Evolutionary conservation across 2,329 filamentous ascomycete genomes (phyloP).

Genomic region (Madurella fahalii): DNA sequence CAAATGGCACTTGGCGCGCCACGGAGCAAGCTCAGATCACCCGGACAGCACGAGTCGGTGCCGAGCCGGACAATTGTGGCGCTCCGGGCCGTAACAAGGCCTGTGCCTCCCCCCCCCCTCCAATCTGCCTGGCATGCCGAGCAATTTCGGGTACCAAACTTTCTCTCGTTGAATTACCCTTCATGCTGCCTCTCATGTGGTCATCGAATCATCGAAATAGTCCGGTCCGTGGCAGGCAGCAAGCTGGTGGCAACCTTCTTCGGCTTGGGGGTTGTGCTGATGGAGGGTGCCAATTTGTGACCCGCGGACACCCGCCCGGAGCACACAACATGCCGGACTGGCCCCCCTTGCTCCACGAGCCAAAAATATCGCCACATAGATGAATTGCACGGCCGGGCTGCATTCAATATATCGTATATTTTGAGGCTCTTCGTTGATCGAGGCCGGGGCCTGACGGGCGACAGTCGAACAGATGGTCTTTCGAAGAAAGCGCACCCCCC

Average conservation of each 20-base stretch:
- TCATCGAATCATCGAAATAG: too few species aligned
- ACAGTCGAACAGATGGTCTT: neutral
- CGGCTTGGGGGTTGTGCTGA: constrained; percentile 1
- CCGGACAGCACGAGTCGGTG: too few species aligned
- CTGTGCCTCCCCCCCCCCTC: too few species aligned
- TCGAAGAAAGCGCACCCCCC: too few species aligned
- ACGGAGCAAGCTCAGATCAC: too few species aligned
- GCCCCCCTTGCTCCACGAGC: constrained; percentile 12
- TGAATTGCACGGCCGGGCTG: constrained; percentile 10
- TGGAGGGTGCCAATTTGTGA: constrained; percentile 20
- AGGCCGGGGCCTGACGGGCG: neutral
- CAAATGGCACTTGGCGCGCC: too few species aligned
- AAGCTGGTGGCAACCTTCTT: neutral
- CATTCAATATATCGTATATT: constrained; percentile 12
- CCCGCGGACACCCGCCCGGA: constrained; percentile 8
- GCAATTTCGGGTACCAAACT: too few species aligned
- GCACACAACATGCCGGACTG: constrained; percentile 6
- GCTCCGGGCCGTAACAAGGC: too few species aligned
- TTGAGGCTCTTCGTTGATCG: constrained; percentile 21
- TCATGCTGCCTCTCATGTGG: too few species aligned
- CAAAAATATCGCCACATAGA: constrained; percentile 24
- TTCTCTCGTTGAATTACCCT: too few species aligned
- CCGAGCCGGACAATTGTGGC: too few species aligned
- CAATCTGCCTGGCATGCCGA: too few species aligned
- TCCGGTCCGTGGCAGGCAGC: neutral